Percentiles rank a stretch among this genome's conserved stretches.
Conservation (phyloP, 805 yeast species). For the Metschnikowia orientalis region DNA sequence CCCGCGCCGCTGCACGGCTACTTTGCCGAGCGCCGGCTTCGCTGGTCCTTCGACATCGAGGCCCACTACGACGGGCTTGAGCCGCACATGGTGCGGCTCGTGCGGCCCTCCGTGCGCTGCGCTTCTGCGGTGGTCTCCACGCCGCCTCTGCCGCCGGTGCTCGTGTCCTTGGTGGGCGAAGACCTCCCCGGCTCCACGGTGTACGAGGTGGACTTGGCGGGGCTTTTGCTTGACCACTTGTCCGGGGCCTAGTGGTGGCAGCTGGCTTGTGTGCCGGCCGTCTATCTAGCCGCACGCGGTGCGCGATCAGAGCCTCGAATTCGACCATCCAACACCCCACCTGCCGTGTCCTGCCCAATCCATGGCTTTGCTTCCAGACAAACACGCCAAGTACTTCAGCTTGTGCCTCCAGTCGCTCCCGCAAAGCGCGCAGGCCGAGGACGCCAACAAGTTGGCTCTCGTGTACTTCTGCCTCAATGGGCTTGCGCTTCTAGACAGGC, state of each 20-base stretch:
- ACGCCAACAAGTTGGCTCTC: conserved; percentile 65
- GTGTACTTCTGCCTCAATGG: conserved; percentile 68
- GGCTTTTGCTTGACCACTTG: too few species aligned
- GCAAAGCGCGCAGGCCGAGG: conserved; percentile 52
- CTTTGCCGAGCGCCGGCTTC: background rate
- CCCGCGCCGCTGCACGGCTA: conserved; percentile 1
- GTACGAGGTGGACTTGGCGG: conserved; percentile 6
- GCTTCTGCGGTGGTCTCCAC: conserved; percentile 6
- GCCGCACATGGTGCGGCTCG: conserved; percentile 1
- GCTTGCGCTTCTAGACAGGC: conserved; percentile 41
- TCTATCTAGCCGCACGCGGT: background rate
- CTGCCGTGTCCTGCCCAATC: too few species aligned
- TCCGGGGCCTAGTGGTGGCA: conserved; percentile 4
- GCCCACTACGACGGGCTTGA: conserved; percentile 7
- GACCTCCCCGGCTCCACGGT: background rate
- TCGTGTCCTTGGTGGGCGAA: conserved; percentile 9
- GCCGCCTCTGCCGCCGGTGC: conserved; percentile 7
- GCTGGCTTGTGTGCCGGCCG: background rate
- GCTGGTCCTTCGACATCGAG: conserved; percentile 1
- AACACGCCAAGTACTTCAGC: conserved; percentile 44
- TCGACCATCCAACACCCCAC: too few species aligned
- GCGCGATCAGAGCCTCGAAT: too few species aligned
- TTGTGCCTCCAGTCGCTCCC: conserved; percentile 56
- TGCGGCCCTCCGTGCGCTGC: conserved; percentile 3
- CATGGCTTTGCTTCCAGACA: conserved; percentile 20